Conservation (phyloP, 2,329 filamentous ascomycete genomes). For the Sarocladium brachiariae region DNA sequence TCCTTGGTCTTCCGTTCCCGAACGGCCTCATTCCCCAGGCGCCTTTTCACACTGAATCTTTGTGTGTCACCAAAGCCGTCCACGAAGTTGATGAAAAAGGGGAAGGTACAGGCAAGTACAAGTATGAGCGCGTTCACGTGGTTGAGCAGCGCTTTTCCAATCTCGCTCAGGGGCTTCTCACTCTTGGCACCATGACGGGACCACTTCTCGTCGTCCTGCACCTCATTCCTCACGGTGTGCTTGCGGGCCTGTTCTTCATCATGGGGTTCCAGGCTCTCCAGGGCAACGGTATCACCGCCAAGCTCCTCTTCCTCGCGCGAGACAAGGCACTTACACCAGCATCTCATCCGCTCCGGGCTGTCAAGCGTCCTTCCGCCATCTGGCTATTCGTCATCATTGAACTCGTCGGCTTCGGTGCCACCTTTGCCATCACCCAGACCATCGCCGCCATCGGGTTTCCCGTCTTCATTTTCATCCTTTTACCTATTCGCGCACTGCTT, state of each 20-base stretch:
- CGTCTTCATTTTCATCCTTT: constrained; percentile 62
- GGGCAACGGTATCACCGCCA: constrained; percentile 70
- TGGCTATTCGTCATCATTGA: constrained; percentile 67
- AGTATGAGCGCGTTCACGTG: constrained; percentile 50
- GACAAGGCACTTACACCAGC: constrained; percentile 56
- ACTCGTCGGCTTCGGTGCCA: constrained; percentile 65
- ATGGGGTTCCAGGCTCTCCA: constrained; percentile 76
- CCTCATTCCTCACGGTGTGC: constrained; percentile 70
- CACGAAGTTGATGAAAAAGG: constrained; percentile 47
- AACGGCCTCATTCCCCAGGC: constrained; percentile 81
- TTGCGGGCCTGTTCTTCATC: constrained; percentile 77
- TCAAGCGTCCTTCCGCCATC: constrained; percentile 57
- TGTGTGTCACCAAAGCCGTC: constrained; percentile 60
- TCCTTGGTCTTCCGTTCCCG: constrained; percentile 72
- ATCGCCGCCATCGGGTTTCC: constrained; percentile 78
- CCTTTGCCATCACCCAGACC: constrained; percentile 77
- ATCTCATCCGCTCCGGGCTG: constrained; percentile 51
- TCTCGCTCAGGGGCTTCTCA: constrained; percentile 69
- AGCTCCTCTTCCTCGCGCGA: constrained; percentile 62
- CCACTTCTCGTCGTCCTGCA: constrained; percentile 68
- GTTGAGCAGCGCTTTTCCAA: constrained; percentile 77
- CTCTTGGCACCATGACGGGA: constrained; percentile 70
- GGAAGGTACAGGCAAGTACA: constrained; percentile 49
- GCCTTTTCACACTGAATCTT: constrained; percentile 72
- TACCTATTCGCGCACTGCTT: constrained; percentile 58